These are phyloP conservation scores for Podaxis pistillaris DNA, from an alignment of 768 basidiomycete genomes.

Conservation along the genomic window DNA sequence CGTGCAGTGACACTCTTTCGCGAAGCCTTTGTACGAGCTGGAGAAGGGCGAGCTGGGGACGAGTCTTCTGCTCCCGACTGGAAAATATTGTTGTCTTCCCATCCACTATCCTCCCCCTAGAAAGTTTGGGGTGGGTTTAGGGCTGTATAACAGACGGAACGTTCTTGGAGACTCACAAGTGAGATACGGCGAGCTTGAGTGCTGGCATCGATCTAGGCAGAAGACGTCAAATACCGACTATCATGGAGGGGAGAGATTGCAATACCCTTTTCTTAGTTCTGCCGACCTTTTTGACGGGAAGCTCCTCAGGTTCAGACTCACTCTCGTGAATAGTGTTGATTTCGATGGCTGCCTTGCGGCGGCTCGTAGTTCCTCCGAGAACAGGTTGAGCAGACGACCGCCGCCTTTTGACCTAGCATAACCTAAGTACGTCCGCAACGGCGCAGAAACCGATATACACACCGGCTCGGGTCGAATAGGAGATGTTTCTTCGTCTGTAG, in stretches of 20 bases:
- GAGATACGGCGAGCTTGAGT: constrained; percentile 57
- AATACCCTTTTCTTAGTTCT: constrained; percentile 59
- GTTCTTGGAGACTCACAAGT: neutral
- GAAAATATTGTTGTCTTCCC: constrained; percentile 90
- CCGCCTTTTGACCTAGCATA: constrained; percentile 56
- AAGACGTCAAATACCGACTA: constrained; percentile 5
- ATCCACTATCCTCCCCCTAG: constrained; percentile 69
- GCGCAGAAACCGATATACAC: constrained; percentile 23
- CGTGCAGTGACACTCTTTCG: constrained; percentile 39
- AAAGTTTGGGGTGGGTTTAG: constrained; percentile 13
- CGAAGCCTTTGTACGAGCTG: constrained; percentile 40
- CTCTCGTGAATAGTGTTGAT: constrained; percentile 66
- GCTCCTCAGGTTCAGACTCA: constrained; percentile 68
- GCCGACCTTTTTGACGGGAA: constrained; percentile 58
- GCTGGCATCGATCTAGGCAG: constrained; percentile 43
- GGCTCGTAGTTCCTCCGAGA: constrained; percentile 48
- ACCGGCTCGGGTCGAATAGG: constrained; percentile 56
- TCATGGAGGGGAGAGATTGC: neutral
- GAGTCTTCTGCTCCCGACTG: constrained; percentile 91
- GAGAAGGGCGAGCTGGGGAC: constrained; percentile 68
- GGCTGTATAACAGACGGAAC: neutral
- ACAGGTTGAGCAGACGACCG: constrained; percentile 77
- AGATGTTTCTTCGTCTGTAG: constrained; percentile 31
- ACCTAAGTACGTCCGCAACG: neutral
- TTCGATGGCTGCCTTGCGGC: constrained; percentile 35